Evolutionary conservation across 352 stramenopile species (phyloP), one percentile per base, ranked within the genome.

Genomic region (Elongisporangium prolatum): DNA sequence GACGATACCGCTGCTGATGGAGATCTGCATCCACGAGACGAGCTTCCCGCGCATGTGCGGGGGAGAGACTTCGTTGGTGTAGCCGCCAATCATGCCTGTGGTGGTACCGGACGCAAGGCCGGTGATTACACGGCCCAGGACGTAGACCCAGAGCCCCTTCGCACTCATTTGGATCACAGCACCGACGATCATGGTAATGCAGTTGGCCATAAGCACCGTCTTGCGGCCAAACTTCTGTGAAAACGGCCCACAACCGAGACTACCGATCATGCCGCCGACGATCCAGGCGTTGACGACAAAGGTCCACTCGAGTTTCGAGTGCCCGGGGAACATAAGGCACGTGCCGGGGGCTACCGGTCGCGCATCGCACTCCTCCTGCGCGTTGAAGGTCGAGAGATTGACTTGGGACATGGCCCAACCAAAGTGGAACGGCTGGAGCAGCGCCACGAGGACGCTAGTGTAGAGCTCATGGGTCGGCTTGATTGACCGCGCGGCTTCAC

Each of bases 281-380:
- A 88, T 73, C 77, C 77, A 88, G 18, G 66, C 66, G 59, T 67
- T 67, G 2, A 67, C 55, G 16, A 62, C 51, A n/a, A 67, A 49
- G 28, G 38, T 63, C 60, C 60, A 89, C 56, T 86, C 59, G 7
- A 60, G 54, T 7, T 64, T 62, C 0, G 80, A 71, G 59, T 88
- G 80, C 1, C 73, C 74, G 17, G 79, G 73, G 56, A 89, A 88
- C 65, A 86, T 77, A 21, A 86, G 57, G 65, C 78, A 88, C 21
- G 71, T 81, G 54, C 70, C 74, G 28, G 67, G 55, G 3, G 54
- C 54, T 0, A 86, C 65, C 0, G 74, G 78, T 4, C 61, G 61
- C 0, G 63, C 74, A 34, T 74, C 53, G 44, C 78, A 88, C 38
- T 65, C 65, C 8, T 54, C 53, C 17, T 65, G 69, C 55, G 77